Evolutionary conservation across 495 filamentous ascomycete species (phyloP).

Genomic region (Neurospora sp.): DNA sequence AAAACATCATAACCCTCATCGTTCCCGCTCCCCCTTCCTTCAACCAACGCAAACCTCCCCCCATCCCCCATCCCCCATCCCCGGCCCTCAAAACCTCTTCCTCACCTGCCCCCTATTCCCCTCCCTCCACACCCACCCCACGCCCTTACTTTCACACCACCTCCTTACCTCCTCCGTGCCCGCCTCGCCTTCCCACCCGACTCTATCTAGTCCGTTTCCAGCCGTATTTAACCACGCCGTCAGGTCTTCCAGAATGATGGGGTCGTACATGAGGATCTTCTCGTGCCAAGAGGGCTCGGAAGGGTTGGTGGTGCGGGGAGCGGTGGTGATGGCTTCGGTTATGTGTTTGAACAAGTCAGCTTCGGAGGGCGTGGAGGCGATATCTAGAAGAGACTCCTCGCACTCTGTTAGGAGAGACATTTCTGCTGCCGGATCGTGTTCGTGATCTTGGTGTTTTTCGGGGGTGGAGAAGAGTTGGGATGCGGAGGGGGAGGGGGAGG

Average conservation of each 20-base stretch:
- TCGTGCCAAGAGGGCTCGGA: conserved; percentile 63
- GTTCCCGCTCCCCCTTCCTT: background rate
- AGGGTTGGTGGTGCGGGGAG: conserved; percentile 39
- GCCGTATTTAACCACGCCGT: conserved; percentile 72
- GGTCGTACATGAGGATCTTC: conserved; percentile 90
- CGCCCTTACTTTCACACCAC: conserved; percentile 78
- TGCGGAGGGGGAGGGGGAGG: conserved; percentile 19
- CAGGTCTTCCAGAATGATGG: conserved; percentile 81
- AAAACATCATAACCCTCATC: background rate
- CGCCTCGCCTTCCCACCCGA: conserved; percentile 58
- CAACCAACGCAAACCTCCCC: background rate
- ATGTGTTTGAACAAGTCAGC: conserved; percentile 48
- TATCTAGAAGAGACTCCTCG: conserved; percentile 26
- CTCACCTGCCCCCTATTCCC: conserved; percentile 35
- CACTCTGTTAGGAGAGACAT: conserved; percentile 26
- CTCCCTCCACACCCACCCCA: conserved; percentile 58
- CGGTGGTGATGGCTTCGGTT: conserved; percentile 49
- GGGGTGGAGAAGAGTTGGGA: conserved; percentile 25
- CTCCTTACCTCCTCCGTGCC: conserved; percentile 47
- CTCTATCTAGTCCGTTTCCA: conserved; percentile 50
- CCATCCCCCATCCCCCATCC: background rate
- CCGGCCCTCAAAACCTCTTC: conserved; percentile 36
- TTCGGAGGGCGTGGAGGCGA: conserved; percentile 24
- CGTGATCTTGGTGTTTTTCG: background rate
- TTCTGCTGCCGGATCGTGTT: conserved; percentile 8